Conservation (phyloP, 2,329 filamentous ascomycete species). For the Metarhizium humberi region DNA sequence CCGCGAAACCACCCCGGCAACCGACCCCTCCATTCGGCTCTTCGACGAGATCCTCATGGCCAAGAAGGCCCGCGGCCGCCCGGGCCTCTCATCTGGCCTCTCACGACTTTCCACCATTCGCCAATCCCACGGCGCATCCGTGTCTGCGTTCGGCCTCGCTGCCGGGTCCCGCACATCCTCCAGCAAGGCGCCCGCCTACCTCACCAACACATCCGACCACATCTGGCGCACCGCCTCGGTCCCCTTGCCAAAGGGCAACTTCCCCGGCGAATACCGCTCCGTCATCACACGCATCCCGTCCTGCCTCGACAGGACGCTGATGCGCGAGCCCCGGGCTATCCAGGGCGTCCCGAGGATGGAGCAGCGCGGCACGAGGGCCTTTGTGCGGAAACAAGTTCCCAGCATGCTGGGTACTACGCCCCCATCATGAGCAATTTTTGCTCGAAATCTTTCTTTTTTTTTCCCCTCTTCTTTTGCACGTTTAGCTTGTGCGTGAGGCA, state of each 20-base stretch:
- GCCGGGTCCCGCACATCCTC: slow-evolving; percentile 23
- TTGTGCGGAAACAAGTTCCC: slow-evolving; percentile 48
- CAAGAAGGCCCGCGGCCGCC: slow-evolving; percentile 60
- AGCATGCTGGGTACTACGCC: slow-evolving; percentile 36
- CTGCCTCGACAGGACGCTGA: slow-evolving; percentile 74
- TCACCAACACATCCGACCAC: slow-evolving; percentile 67
- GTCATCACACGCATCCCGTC: slow-evolving; percentile 62
- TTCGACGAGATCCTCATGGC: slow-evolving; percentile 81
- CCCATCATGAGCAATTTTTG: slow-evolving; percentile 19
- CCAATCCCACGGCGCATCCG: slow-evolving; percentile 37
- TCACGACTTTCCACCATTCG: slow-evolving; percentile 52
- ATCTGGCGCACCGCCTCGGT: slow-evolving; percentile 65
- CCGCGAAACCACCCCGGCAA: slow-evolving; percentile 55
- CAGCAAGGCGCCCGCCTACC: slow-evolving; percentile 45
- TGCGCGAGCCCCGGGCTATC: slow-evolving; percentile 86
- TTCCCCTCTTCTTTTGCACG: background rate
- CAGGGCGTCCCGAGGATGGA: slow-evolving; percentile 70
- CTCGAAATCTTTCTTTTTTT: background rate
- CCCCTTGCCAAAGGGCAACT: slow-evolving; percentile 50
- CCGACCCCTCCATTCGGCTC: slow-evolving; percentile 59
- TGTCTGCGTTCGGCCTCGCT: slow-evolving; percentile 27
- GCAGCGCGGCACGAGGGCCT: slow-evolving; percentile 37
- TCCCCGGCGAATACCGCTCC: slow-evolving; percentile 52
- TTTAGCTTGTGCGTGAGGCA: background rate
- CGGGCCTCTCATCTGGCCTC: slow-evolving; percentile 55